phyloP scores from a whole-genome alignment of 2,329 filamentous ascomycete species.

The Decorospora gaudefroyi region DNA sequence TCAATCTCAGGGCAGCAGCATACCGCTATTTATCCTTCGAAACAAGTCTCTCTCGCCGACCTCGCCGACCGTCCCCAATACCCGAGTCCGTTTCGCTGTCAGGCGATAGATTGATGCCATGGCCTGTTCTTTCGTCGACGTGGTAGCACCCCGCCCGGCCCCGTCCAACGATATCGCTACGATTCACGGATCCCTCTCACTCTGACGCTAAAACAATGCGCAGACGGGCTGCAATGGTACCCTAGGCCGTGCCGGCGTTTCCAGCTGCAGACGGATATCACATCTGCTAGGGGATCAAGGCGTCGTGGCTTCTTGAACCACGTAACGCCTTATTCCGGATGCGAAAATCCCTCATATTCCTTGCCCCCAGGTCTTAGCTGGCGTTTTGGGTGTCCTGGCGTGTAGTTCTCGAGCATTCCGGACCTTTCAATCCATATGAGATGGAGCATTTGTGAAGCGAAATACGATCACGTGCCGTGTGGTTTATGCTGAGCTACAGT shows the following conservation, averaged over 20 bases:
- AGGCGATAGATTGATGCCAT: constrained; percentile 46
- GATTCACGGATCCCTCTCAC: constrained; percentile 51
- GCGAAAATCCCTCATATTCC: constrained; percentile 48
- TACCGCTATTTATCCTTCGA: constrained; percentile 50
- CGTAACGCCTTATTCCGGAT: constrained; percentile 48
- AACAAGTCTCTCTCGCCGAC: constrained; percentile 29
- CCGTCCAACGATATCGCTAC: constrained; percentile 53
- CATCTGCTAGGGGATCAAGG: constrained; percentile 48
- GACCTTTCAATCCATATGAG: constrained; percentile 40
- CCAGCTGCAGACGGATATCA: constrained; percentile 52
- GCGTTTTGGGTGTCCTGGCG: constrained; percentile 25
- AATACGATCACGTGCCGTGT: constrained; percentile 44
- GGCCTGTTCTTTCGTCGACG: constrained; percentile 46
- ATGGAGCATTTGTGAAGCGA: constrained; percentile 46
- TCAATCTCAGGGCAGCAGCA: constrained; percentile 28
- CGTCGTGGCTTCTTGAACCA: constrained; percentile 53
- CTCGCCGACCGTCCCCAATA: constrained; percentile 32
- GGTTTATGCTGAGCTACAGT: constrained; percentile 43
- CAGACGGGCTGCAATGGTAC: constrained; percentile 52
- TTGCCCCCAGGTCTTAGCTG: constrained; percentile 45
- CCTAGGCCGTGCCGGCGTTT: constrained; percentile 50
- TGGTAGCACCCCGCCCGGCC: constrained; percentile 49
- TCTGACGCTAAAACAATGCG: constrained; percentile 51
- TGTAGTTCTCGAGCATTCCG: constrained; percentile 36
- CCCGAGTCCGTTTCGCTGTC: constrained; percentile 39